Conservation (phyloP, 2,329 filamentous ascomycete genomes). For the Sporothrix pallida region DNA sequence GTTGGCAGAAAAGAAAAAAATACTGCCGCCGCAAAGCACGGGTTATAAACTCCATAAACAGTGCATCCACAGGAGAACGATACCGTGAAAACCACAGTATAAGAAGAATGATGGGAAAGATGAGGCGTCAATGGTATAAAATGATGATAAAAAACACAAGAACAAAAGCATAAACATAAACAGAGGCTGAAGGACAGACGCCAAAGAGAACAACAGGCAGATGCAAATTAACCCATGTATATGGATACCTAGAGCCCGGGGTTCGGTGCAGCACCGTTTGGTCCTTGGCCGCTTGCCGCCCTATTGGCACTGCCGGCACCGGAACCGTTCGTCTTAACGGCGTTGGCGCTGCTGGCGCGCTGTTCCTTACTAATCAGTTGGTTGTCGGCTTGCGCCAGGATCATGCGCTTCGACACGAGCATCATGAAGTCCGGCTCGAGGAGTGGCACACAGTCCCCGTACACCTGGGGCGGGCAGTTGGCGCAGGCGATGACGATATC, state of each 20-base stretch:
- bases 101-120: too few relatives aligned
- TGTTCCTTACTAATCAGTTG: slow-evolving; percentile 36
- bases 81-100: too few relatives aligned
- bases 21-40: too few relatives aligned
- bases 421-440: slow-evolving; percentile 40
- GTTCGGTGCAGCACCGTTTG: not conserved
- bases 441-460: slow-evolving; percentile 35
- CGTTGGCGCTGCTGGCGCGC: slow-evolving; percentile 18
- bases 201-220: not conserved
- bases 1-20: too few relatives aligned
- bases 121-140: too few relatives aligned
- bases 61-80: too few relatives aligned
- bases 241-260: not conserved
- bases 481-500: slow-evolving; percentile 36
- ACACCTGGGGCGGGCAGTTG: slow-evolving; percentile 40
- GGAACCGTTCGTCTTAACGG: not conserved
- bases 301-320: not conserved
- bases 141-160: not conserved
- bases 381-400: slow-evolving; percentile 36
- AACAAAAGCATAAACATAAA: not conserved
- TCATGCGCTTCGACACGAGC: slow-evolving; percentile 38
- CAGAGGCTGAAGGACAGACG: too few relatives aligned
- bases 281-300: not conserved
- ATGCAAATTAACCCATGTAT: not conserved
- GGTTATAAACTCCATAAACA: too few relatives aligned